phyloP scores from a whole-genome alignment of 345 rosid species.

The Barbarea vulgaris region DNA sequence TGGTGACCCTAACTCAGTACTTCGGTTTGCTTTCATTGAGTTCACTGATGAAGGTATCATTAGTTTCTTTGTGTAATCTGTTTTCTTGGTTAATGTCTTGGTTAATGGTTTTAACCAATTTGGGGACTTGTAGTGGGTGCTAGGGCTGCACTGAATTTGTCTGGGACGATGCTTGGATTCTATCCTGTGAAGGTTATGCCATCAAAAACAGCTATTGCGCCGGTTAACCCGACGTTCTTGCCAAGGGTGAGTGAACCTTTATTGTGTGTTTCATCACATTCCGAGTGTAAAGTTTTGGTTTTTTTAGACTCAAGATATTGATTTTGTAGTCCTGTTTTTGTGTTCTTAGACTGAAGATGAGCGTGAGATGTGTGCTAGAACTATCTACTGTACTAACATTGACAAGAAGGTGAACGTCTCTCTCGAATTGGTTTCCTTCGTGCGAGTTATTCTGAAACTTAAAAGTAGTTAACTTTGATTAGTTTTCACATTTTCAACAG shows the following conservation, averaged over 20 bases:
- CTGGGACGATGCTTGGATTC: slow-evolving; percentile 90
- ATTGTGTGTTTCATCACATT: neutral
- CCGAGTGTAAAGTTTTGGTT: slow-evolving; percentile 2
- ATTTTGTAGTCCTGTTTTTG: slow-evolving; percentile 20
- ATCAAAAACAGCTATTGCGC: slow-evolving; percentile 95
- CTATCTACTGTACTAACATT: slow-evolving; percentile 90
- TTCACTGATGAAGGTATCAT: slow-evolving; percentile 83
- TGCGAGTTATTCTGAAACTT: neutral
- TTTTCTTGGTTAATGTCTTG: neutral
- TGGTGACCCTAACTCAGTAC: slow-evolving; percentile 93
- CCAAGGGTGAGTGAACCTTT: slow-evolving; percentile 62
- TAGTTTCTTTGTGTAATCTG: slow-evolving; percentile 1
- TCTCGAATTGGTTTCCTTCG: neutral
- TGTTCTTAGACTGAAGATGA: slow-evolving; percentile 75
- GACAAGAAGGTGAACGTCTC: slow-evolving; percentile 71
- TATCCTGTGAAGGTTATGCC: slow-evolving; percentile 91
- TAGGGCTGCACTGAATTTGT: slow-evolving; percentile 61
- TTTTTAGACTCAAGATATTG: slow-evolving; percentile 5
- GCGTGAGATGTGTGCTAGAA: slow-evolving; percentile 92
- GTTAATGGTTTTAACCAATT: neutral
- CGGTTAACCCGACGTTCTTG: slow-evolving; percentile 91
- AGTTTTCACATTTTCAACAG: slow-evolving; percentile 38
- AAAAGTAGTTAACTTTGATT: neutral
- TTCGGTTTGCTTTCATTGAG: slow-evolving; percentile 96
- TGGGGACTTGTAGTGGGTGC: slow-evolving; percentile 67